These are phyloP conservation scores for Cyberlindnera euphorbiiphila DNA, from an alignment of 805 yeast species.

Conservation along the genomic window DNA sequence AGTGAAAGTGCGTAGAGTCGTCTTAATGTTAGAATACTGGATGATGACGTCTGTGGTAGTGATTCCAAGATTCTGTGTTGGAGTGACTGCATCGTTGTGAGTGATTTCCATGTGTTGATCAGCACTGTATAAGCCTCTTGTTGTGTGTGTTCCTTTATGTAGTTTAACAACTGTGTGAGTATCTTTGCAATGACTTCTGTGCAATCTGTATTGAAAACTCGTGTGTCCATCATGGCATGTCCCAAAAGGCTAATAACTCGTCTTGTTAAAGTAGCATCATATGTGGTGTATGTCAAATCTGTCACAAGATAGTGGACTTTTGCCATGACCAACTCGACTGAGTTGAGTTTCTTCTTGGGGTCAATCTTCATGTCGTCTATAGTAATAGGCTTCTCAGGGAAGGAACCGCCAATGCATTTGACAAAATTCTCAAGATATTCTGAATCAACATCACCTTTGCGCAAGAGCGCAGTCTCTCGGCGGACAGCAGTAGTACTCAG, in stretches of 20 bases:
- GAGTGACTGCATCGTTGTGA: constrained; percentile 2
- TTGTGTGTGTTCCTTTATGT: neutral
- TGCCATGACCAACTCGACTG: constrained; percentile 1
- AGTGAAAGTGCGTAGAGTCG: constrained; percentile 6
- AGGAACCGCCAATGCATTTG: constrained; percentile 1
- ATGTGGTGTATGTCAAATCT: neutral
- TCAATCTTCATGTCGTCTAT: constrained; percentile 3
- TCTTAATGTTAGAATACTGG: neutral
- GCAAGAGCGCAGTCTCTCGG: neutral
- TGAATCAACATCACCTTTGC: neutral
- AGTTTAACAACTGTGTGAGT: neutral
- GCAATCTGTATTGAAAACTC: constrained; percentile 3
- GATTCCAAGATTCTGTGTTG: constrained; percentile 8
- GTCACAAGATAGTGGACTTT: constrained; percentile 9
- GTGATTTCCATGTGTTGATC: constrained; percentile 5
- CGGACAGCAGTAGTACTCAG: neutral
- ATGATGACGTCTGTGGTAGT: constrained; percentile 2
- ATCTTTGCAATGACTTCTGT: neutral
- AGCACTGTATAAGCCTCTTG: neutral
- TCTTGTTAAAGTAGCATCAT: neutral
- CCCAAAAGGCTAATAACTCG: constrained; percentile 4
- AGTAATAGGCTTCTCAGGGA: neutral
- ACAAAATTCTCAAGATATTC: neutral
- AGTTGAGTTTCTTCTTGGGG: neutral
- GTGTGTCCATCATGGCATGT: constrained; percentile 12